phyloP scores from a whole-genome alignment of 306 rosid species.

The Quercus alba region DNA sequence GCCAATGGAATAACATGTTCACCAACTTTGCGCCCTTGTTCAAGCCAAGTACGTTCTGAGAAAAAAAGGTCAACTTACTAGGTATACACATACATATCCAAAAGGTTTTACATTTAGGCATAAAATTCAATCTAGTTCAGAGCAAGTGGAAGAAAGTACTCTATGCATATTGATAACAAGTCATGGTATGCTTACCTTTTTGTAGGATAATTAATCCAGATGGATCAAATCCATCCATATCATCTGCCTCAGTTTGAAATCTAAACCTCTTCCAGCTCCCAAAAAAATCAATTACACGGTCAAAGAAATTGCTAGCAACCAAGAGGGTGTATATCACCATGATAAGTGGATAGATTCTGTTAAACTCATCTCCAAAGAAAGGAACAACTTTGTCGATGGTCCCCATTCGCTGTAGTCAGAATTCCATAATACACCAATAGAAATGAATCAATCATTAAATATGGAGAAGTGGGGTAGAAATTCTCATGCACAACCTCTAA shows the following conservation, averaged over 20 bases:
- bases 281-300: constrained; percentile 65
- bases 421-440: constrained; percentile 26
- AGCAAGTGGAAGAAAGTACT: background rate
- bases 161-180: constrained; percentile 7
- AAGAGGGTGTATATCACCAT: constrained; percentile 92
- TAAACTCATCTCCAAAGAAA: constrained; percentile 78
- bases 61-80: constrained; percentile 13
- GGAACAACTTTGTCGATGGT: constrained; percentile 81
- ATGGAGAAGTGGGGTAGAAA: constrained; percentile 8
- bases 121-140: constrained; percentile 7
- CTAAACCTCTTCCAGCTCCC: constrained; percentile 91
- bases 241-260: constrained; percentile 81
- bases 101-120: background rate
- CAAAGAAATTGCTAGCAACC: constrained; percentile 93
- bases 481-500: background rate
- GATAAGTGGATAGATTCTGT: constrained; percentile 90
- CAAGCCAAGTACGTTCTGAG: constrained; percentile 83
- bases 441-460: constrained; percentile 12
- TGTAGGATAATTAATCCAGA: constrained; percentile 91
- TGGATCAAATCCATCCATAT: constrained; percentile 88
- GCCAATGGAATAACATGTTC: constrained; percentile 92
- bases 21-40: constrained; percentile 83
- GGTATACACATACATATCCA: background rate
- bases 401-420: constrained; percentile 87
- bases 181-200: constrained; percentile 54